phyloP scores from a whole-genome alignment of 805 yeast genomes.

The Kodamaea laetipori region DNA sequence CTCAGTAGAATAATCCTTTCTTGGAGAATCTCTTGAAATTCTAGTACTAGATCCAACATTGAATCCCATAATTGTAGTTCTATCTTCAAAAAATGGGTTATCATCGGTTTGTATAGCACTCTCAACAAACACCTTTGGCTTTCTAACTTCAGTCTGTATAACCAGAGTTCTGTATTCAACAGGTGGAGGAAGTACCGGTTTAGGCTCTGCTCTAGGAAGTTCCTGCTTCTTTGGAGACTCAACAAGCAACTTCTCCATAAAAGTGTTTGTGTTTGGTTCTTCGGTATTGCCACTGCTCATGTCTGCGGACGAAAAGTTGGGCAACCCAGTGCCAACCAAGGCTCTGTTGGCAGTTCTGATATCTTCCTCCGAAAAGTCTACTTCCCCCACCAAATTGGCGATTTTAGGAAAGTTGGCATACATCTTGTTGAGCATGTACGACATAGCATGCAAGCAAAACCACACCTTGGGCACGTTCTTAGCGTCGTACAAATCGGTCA shows the following conservation, averaged over 20 bases:
- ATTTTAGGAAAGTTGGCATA: conserved; percentile 59
- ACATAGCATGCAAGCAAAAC: conserved; percentile 87
- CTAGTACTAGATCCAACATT: conserved; percentile 7
- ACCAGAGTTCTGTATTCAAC: neutral
- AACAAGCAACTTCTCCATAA: conserved; percentile 20
- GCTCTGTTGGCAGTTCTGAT: conserved; percentile 69
- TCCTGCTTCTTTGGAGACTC: conserved; percentile 12
- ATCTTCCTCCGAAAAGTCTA: conserved; percentile 69
- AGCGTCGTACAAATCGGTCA: conserved; percentile 89
- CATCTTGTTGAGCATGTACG: conserved; percentile 65
- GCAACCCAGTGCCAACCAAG: conserved; percentile 65
- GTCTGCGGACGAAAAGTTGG: conserved; percentile 63
- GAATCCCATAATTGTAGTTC: conserved; percentile 10
- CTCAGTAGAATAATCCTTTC: conserved; percentile 6
- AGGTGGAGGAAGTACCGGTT: conserved; percentile 2
- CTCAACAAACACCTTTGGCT: conserved; percentile 13
- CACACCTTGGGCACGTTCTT: conserved; percentile 92
- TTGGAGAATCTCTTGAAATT: neutral
- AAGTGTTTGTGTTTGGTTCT: conserved; percentile 17
- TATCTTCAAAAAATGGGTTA: conserved; percentile 10
- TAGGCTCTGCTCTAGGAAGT: neutral
- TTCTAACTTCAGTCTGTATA: neutral
- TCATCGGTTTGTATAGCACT: conserved; percentile 12
- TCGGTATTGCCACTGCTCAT: conserved; percentile 19
- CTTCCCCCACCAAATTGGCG: conserved; percentile 59